Conservation (phyloP, 495 filamentous ascomycete species). For the Neurospora cerealis region DNA sequence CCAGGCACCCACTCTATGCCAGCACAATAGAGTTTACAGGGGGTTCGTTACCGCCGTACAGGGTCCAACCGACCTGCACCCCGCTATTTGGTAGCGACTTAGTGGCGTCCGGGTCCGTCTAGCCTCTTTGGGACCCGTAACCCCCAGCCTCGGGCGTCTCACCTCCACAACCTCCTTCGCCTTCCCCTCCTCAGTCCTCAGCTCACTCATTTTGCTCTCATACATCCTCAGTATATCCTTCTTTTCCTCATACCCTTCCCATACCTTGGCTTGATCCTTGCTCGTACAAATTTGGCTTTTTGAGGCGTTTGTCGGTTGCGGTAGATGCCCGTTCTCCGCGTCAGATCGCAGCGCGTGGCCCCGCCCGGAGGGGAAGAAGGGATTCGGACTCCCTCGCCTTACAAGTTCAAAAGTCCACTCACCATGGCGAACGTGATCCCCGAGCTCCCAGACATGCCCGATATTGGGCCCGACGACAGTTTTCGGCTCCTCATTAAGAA, state of each 20-base stretch:
- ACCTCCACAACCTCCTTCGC: background rate
- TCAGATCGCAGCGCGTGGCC: slow-evolving; percentile 27
- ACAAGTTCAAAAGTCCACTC: slow-evolving; percentile 4
- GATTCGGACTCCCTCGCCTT: slow-evolving; percentile 19
- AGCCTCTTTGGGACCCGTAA: background rate
- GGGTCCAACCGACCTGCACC: background rate
- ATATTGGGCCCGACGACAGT: slow-evolving; percentile 52
- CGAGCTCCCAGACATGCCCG: slow-evolving; percentile 38
- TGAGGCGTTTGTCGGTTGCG: background rate
- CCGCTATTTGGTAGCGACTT: background rate
- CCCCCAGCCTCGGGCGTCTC: no score
- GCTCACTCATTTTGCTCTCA: background rate
- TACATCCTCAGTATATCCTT: background rate
- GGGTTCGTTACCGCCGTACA: background rate
- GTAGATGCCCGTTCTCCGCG: slow-evolving; percentile 33
- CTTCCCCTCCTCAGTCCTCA: slow-evolving; percentile 4
- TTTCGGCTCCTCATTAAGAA: slow-evolving; percentile 60
- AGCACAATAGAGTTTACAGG: background rate
- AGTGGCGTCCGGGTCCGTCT: background rate
- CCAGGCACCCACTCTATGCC: background rate
- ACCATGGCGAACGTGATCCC: slow-evolving; percentile 1
- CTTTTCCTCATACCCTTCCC: background rate
- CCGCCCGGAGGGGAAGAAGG: slow-evolving; percentile 8
- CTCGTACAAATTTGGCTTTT: background rate
- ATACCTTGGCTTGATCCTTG: background rate